These are phyloP conservation scores for Nothophaeocryptopus gaeumannii DNA, from an alignment of 2,329 filamentous ascomycete species.

Conservation along the genomic window DNA sequence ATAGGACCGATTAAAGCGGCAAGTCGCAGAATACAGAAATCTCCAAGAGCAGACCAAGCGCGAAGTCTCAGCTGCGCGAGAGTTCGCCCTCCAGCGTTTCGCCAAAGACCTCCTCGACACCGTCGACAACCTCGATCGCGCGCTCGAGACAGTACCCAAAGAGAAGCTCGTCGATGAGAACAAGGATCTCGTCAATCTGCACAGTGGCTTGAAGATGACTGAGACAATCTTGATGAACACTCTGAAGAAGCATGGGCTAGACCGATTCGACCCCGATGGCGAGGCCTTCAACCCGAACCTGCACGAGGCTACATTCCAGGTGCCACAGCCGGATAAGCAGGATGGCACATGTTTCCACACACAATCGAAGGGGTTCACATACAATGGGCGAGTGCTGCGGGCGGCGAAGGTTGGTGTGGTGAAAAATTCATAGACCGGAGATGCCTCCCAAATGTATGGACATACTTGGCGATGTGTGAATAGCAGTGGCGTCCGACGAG, in stretches of 20 bases:
- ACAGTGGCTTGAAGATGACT: conserved; percentile 93
- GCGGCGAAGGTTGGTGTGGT: conserved; percentile 96
- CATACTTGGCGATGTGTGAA: no score
- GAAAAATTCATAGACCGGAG: conserved; percentile 61
- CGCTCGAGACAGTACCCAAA: conserved; percentile 72
- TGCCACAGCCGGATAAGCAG: conserved; percentile 81
- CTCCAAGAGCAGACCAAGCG: conserved; percentile 91
- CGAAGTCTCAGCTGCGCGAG: conserved; percentile 79
- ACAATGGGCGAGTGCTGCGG: conserved; percentile 85
- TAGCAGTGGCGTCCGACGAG: no score
- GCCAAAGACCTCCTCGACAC: conserved; percentile 91
- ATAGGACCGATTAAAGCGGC: conserved; percentile 91
- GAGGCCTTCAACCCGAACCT: conserved; percentile 95
- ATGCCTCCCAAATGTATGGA: no score
- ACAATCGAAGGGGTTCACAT: conserved; percentile 91
- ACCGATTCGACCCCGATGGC: conserved; percentile 77
- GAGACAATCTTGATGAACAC: conserved; percentile 83
- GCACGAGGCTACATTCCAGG: conserved; percentile 96
- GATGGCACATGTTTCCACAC: conserved; percentile 87
- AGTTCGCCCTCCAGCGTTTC: conserved; percentile 93
- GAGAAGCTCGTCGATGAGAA: conserved; percentile 66
- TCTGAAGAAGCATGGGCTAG: conserved; percentile 88
- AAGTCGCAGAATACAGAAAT: conserved; percentile 95
- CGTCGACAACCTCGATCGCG: conserved; percentile 96
- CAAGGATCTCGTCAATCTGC: conserved; percentile 74